Conservation (phyloP, 345 rosid species). For the Citrus australasica region DNA sequence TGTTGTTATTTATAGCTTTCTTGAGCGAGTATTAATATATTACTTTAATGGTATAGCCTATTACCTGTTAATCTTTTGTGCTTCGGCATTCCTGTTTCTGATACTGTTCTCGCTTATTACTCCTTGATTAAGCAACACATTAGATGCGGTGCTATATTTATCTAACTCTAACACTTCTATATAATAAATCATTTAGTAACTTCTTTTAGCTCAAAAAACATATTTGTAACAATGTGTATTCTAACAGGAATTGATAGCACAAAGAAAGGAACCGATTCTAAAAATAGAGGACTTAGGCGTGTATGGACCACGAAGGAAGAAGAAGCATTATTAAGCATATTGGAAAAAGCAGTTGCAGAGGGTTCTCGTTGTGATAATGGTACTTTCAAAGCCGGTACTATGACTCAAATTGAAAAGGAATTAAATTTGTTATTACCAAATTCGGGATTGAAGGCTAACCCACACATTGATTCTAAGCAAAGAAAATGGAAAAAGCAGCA, state of each 20-base stretch:
- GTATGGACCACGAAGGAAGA: not conserved
- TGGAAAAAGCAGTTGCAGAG: not conserved
- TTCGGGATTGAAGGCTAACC: not conserved
- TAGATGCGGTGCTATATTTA: not conserved
- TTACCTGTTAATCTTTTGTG: not conserved
- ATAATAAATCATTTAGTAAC: not conserved
- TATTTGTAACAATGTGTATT: not conserved
- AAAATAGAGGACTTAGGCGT: not conserved
- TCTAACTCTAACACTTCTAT: not conserved
- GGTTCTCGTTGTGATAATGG: constrained; percentile 2
- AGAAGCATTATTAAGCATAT: not conserved
- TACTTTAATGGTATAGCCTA: not conserved
- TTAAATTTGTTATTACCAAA: not conserved
- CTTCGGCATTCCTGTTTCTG: not conserved
- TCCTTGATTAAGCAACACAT: not conserved
- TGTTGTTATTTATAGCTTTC: not conserved
- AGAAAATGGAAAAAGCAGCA: not conserved
- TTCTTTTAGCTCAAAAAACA: not conserved
- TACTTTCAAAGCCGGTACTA: not conserved
- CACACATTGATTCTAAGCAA: constrained; percentile 4
- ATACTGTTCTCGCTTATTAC: not conserved
- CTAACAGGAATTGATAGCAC: not conserved
- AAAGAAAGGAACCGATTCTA: not conserved
- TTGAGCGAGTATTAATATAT: not conserved
- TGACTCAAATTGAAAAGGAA: not conserved